Evolutionary conservation across 75 land plant species (phyloP), one percentile per base, ranked within the genome.

Genomic region (Picea glauca): DNA sequence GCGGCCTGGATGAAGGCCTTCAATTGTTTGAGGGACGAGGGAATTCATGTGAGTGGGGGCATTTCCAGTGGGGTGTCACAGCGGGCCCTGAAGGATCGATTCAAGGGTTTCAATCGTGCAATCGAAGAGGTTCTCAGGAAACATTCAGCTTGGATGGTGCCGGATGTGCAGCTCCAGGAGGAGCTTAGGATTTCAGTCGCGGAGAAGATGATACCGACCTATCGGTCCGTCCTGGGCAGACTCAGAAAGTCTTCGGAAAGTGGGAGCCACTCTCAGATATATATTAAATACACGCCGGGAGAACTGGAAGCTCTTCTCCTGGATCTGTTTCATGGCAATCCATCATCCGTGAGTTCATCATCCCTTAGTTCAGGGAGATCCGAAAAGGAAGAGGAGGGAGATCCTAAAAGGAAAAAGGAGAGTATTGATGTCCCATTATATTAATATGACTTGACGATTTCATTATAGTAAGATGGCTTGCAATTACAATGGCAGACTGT

Each of bases 281-380:
- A 90, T 60, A 81, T 92, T 73, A 94, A 94, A 81, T 92, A 90
- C 78, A 81, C 91, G 0, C 90, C 88, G 3, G 94, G 92, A 81
- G 94, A 91, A 31, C 75, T 94, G 20, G 94, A 94, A 70, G 57
- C 33, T 50, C 86, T 86, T 61, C 77, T 93, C 7, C 63, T 83
- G 58, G 93, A 93, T 65, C 83, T 93, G 77, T 91, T 93, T 60
- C 88, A 89, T 58, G 88, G 91, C 12, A 60, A 8, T 58, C 77
- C 86, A 1, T 76, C 79, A 30, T 73, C 2, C 2, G 80, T 79
- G 43, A 81, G 75, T 50, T 9, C 54, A 50, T 50, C 9, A 50
- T 50, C 54, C 1, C 8, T 5, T 0, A 46, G 7, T 46, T 7
- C 50, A 6, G 5, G 50, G 50, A 50, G 54, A 50, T 50, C 54